Conservation (phyloP, 768 basidiomycete genomes). For the Leccinum obscurum region DNA sequence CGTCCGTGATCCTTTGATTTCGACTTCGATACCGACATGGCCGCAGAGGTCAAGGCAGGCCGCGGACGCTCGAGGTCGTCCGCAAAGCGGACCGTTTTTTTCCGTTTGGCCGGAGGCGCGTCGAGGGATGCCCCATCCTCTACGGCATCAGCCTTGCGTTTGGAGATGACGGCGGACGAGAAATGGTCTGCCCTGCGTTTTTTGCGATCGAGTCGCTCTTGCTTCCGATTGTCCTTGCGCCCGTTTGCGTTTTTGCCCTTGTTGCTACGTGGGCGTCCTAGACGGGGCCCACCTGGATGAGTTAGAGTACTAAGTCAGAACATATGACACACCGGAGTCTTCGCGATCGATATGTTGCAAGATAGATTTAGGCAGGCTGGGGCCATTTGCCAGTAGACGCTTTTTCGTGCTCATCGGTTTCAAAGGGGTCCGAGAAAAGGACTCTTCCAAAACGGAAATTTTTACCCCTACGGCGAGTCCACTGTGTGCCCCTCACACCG, state of each 20-base stretch:
- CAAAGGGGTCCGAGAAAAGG: too few species aligned
- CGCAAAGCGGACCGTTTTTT: constrained; percentile 44
- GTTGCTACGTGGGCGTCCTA: constrained; percentile 7
- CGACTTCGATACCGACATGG: background rate
- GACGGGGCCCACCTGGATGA: background rate
- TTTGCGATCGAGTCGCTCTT: constrained; percentile 43
- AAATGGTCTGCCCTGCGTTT: constrained; percentile 64
- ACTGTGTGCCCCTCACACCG: too few species aligned
- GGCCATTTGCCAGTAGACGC: constrained; percentile 12
- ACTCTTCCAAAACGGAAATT: too few species aligned
- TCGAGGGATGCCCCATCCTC: constrained; percentile 19
- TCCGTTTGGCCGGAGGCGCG: constrained; percentile 38
- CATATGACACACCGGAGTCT: constrained; percentile 11
- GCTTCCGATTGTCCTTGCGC: constrained; percentile 26
- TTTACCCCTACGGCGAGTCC: too few species aligned
- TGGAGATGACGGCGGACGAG: constrained; percentile 40
- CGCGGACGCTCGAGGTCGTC: constrained; percentile 3
- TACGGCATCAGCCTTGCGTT: constrained; percentile 39
- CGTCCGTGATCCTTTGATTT: background rate
- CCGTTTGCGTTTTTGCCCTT: constrained; percentile 16
- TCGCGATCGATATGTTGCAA: constrained; percentile 25
- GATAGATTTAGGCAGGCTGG: constrained; percentile 29
- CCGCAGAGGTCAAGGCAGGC: background rate
- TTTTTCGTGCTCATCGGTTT: constrained; percentile 16
- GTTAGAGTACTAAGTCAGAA: background rate